A percentile compares a stretch with the other conserved stretches of the same genome.
Conservation (phyloP, 352 stramenopile genomes). For the Pythium angustatum region DNA sequence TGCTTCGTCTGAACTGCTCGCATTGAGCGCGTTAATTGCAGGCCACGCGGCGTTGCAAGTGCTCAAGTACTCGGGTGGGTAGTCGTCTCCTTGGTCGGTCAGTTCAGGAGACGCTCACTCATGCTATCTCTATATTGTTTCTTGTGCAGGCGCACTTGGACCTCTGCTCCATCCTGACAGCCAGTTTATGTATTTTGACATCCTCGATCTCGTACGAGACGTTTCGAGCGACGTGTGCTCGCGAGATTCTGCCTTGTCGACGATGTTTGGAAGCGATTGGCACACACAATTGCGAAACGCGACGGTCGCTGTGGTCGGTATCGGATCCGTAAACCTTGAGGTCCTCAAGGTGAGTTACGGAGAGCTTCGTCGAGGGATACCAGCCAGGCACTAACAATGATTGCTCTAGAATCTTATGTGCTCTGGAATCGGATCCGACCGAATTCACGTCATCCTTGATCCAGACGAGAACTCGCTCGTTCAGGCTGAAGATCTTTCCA, state of each 20-base stretch:
- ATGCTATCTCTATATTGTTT: background rate
- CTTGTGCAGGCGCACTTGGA: slow-evolving; percentile 30
- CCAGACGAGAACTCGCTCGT: slow-evolving; percentile 9
- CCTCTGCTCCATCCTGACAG: slow-evolving; percentile 17
- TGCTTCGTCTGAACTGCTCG: slow-evolving; percentile 36
- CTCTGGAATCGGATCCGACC: background rate
- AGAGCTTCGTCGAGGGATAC: background rate
- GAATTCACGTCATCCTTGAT: slow-evolving; percentile 15
- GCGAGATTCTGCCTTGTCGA: background rate
- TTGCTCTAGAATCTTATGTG: slow-evolving; percentile 16
- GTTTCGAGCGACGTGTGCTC: background rate
- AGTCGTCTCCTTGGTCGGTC: too few species aligned
- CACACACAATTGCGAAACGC: background rate
- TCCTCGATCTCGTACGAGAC: background rate
- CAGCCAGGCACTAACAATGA: background rate
- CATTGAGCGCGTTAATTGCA: slow-evolving; percentile 38
- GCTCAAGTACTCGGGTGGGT: slow-evolving; percentile 23
- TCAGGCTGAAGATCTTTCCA: slow-evolving; percentile 11
- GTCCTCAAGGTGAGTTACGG: slow-evolving; percentile 14
- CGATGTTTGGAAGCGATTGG: slow-evolving; percentile 8
- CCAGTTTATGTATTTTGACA: slow-evolving; percentile 44
- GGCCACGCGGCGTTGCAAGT: slow-evolving; percentile 36
- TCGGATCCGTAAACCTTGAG: slow-evolving; percentile 9
- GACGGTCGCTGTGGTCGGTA: slow-evolving; percentile 1
- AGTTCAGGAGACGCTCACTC: background rate